Evolutionary conservation across 441 rosid genomes (phyloP).

Genomic region (Gossypium armourianum): DNA sequence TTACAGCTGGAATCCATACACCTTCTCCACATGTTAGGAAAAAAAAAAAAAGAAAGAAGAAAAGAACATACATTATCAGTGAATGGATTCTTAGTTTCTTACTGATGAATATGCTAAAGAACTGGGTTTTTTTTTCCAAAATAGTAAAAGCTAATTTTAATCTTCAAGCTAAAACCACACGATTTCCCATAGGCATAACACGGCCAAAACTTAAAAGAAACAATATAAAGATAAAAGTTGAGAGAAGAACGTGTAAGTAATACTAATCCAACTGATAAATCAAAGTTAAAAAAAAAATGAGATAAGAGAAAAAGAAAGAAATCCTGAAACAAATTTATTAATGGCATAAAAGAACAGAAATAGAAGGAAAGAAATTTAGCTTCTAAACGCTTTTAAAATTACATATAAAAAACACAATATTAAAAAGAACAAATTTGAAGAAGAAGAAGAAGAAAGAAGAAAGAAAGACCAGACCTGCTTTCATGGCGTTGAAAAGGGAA

Average conservation of each 20-base stretch:
- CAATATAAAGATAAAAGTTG: background rate
- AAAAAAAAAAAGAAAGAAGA: background rate
- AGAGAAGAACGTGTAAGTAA: background rate
- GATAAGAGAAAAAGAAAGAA: background rate
- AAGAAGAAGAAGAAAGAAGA: background rate
- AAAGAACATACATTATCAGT: background rate
- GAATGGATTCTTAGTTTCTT: background rate
- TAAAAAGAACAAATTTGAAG: background rate
- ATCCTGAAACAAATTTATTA: conserved; percentile 1
- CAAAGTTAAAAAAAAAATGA: background rate
- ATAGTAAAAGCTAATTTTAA: background rate
- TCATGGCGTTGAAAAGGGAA: conserved; percentile 13
- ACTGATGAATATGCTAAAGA: background rate
- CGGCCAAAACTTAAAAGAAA: background rate
- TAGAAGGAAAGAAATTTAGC: background rate
- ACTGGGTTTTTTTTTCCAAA: background rate
- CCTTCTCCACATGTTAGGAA: background rate
- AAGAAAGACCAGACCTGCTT: conserved; percentile 30
- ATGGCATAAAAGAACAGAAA: background rate
- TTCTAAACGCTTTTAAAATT: background rate
- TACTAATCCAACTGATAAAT: background rate
- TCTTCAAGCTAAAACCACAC: background rate
- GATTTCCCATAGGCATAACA: background rate
- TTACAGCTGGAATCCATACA: background rate
- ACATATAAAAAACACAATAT: background rate